Conservation (phyloP, 768 basidiomycete genomes). For the Rhodotorula taiwanensis region DNA sequence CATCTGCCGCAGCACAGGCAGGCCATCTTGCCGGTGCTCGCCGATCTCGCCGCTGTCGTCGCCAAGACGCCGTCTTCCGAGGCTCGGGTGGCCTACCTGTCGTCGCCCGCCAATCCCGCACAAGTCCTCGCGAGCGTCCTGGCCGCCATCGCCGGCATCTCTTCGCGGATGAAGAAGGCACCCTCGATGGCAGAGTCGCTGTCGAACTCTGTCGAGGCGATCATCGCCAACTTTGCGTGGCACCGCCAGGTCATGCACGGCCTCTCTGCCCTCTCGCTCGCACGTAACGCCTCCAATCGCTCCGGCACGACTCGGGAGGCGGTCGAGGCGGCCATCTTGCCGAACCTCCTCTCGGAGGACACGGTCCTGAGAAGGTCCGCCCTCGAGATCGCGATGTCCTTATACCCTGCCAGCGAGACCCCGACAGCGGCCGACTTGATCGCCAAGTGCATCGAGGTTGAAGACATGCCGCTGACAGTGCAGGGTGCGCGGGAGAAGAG, state of each 20-base stretch:
- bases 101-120: conserved; percentile 21
- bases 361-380: conserved; percentile 58
- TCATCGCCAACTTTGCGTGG: conserved; percentile 36
- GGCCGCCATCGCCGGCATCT: conserved; percentile 17
- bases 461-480: conserved; percentile 69
- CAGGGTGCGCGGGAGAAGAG: conserved; percentile 79
- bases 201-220: conserved; percentile 16
- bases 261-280: conserved; percentile 24
- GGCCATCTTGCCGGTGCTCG: conserved; percentile 14
- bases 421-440: conserved; percentile 48
- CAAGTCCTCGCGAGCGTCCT: conserved; percentile 32
- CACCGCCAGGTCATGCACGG: conserved; percentile 36
- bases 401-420: conserved; percentile 57
- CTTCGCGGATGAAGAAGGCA: not conserved
- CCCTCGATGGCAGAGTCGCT: not conserved
- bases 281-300: conserved; percentile 16
- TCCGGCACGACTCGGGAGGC: conserved; percentile 40
- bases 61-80: conserved; percentile 18
- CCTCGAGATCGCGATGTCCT: conserved; percentile 48
- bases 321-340: conserved; percentile 54
- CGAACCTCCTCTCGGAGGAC: conserved; percentile 65
- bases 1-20: conserved; percentile 16
- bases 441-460: conserved; percentile 60
- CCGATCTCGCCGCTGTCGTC: conserved; percentile 26
- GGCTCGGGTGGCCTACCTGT: conserved; percentile 29